These are phyloP conservation scores for Tulasnella sp. DNA, from an alignment of 768 basidiomycete species.

Conservation along the genomic window DNA sequence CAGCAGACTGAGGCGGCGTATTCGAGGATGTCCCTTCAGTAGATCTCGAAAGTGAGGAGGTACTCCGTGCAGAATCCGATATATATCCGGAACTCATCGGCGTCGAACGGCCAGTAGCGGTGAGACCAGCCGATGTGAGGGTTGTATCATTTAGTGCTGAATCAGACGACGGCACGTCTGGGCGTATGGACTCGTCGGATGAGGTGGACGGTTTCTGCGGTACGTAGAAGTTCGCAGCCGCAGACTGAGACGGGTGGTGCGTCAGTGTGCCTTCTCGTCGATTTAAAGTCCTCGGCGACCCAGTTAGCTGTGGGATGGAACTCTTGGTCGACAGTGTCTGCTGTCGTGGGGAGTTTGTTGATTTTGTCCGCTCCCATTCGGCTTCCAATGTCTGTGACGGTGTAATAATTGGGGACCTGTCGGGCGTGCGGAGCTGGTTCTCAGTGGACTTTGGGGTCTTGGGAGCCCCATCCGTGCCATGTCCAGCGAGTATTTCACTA, in stretches of 20 bases:
- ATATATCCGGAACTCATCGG: background rate
- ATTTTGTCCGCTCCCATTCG: no score
- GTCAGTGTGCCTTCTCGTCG: background rate
- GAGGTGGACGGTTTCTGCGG: background rate
- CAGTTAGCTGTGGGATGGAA: background rate
- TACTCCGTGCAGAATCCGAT: slow-evolving; percentile 1
- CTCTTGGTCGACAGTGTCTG: background rate
- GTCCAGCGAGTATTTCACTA: no score
- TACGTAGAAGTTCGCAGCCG: background rate
- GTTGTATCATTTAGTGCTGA: background rate
- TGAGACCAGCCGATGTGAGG: slow-evolving; percentile 5
- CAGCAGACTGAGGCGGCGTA: slow-evolving; percentile 1
- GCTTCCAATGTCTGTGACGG: no score
- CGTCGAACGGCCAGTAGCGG: background rate
- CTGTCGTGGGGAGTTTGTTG: background rate
- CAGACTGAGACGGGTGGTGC: background rate
- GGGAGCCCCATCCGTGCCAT: no score
- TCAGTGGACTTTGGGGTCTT: no score
- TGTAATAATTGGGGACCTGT: no score
- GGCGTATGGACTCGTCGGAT: background rate
- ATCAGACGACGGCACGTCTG: background rate
- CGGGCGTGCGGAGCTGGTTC: no score
- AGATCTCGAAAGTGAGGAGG: background rate
- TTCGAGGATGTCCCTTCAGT: background rate
- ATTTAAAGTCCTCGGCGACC: background rate